Base-by-base conservation (phyloP, 768 basidiomycete genomes). In the Trametes coccinea region DNA sequence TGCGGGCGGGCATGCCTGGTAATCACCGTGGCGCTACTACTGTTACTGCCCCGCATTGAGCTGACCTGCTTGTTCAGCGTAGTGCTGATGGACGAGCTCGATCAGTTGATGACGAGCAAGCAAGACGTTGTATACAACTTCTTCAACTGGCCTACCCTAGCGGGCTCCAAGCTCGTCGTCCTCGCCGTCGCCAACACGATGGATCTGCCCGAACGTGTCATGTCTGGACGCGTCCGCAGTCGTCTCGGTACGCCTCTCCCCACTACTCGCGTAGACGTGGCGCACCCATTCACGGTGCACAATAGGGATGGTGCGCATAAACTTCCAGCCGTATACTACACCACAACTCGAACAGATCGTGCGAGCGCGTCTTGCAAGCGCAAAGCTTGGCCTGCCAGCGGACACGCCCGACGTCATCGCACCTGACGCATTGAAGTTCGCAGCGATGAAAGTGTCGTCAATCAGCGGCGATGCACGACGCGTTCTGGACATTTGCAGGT, bases 121-220 rank as follows among this genome's bases (percentile, higher is more conserved):
- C 96, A 99, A 73, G 96, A 99, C 60, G 96, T 99, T 9, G 91
- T 99, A 22, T 99, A 99, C 76, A 98, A 98, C 70, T 98, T 99
- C 76, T 98, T 98, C 82, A 98, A 99, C 72, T 99, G 97, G 96
- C 97, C 97, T 2, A 96, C 95, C 3, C 79, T 97, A 53, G 81
- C 84, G 0, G 87, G 86, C 17, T 95, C 93, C 60, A 92, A 91
- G 72, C 82, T 99, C 5, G 87, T 98, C 53, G 97, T 99, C 2
- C 84, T 99, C 53, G 96, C 97, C 0, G 95, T 99, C 0, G 97
- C 97, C 6, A 99, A 98, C 71, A 95, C 96, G 33, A 96, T 97
- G 92, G 96, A 98, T 70, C 80, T 98, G 56, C 97, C 97, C 0
- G 96, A 98, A 74, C 82, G 96, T 47, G 91, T 90, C 10, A 90